A percentile compares a stretch with the other conserved stretches of the same genome.
These are phyloP conservation scores for Amanita fuliginea DNA, from an alignment of 768 basidiomycete species.

Conservation along the genomic window DNA sequence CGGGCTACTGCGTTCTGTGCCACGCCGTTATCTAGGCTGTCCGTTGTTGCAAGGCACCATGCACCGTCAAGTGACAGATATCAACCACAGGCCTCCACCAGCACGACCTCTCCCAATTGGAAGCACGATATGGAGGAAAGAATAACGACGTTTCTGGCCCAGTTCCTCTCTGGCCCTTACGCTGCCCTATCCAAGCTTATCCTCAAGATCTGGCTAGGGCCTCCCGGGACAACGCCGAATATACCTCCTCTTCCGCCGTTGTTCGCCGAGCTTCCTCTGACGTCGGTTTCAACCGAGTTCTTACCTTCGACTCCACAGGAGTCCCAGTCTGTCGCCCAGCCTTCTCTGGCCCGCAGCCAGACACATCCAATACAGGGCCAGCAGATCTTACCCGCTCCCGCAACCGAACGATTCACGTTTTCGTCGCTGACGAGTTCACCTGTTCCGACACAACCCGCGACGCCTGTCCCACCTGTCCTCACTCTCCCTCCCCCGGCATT, in stretches of 20 bases:
- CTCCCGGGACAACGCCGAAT: constrained; percentile 18
- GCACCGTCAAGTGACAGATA: constrained; percentile 18
- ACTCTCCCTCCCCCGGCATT: background rate
- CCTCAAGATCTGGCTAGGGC: constrained; percentile 47
- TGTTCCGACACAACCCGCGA: background rate
- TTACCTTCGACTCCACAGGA: background rate
- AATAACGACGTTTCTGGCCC: constrained; percentile 43
- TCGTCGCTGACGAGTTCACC: background rate
- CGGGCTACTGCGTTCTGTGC: constrained; percentile 55
- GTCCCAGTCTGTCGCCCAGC: background rate
- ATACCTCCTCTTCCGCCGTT: constrained; percentile 8
- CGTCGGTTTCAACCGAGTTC: background rate
- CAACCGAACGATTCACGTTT: background rate
- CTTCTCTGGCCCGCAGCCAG: background rate
- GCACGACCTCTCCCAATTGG: constrained; percentile 11
- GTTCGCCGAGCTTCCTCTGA: background rate
- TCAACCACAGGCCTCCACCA: background rate
- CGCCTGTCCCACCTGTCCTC: background rate
- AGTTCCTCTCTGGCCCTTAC: constrained; percentile 56
- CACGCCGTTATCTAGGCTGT: constrained; percentile 57
- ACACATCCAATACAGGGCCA: background rate
- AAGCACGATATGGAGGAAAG: constrained; percentile 29
- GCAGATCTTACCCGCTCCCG: background rate
- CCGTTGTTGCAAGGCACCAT: constrained; percentile 25
- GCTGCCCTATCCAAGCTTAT: constrained; percentile 53